phyloP scores from a whole-genome alignment of 768 basidiomycete genomes.

The Suillus brevipes region DNA sequence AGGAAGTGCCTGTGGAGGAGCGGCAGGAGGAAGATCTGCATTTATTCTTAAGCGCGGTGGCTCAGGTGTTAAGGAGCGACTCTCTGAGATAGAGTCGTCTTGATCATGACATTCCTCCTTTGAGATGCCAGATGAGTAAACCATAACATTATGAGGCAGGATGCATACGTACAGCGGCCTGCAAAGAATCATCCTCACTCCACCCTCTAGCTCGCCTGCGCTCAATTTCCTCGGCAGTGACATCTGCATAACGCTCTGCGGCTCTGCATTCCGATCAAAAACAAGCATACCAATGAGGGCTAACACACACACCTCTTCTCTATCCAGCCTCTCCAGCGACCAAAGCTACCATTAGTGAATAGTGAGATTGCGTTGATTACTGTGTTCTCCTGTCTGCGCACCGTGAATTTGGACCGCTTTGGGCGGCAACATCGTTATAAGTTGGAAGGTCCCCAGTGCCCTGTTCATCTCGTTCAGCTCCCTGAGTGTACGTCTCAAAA shows the following conservation, averaged over 20 bases:
- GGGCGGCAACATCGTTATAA: constrained; percentile 76
- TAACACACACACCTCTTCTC: constrained; percentile 66
- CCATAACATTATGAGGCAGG: neutral
- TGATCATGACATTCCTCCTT: constrained; percentile 11
- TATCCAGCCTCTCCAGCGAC: constrained; percentile 85
- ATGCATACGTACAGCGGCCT: constrained; percentile 19
- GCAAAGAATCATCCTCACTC: constrained; percentile 46
- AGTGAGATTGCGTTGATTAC: constrained; percentile 5
- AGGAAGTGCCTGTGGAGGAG: constrained; percentile 12
- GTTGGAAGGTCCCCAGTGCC: constrained; percentile 65
- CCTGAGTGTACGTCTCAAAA: constrained; percentile 28
- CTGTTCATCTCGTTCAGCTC: constrained; percentile 42
- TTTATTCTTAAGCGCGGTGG: constrained; percentile 48
- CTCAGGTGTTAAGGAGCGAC: constrained; percentile 12
- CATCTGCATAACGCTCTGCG: constrained; percentile 75
- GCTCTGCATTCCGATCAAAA: constrained; percentile 49
- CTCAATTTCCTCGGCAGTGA: constrained; percentile 56
- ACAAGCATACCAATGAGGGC: constrained; percentile 4
- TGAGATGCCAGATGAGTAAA: constrained; percentile 6
- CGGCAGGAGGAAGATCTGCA: constrained; percentile 31
- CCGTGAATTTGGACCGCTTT: constrained; percentile 85
- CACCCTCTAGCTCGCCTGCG: constrained; percentile 69
- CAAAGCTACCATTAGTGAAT: constrained; percentile 55
- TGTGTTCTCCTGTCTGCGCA: constrained; percentile 28
- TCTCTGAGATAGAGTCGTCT: constrained; percentile 6